Conservation (phyloP, 2,329 filamentous ascomycete species). For the Didymella keratinophila region DNA sequence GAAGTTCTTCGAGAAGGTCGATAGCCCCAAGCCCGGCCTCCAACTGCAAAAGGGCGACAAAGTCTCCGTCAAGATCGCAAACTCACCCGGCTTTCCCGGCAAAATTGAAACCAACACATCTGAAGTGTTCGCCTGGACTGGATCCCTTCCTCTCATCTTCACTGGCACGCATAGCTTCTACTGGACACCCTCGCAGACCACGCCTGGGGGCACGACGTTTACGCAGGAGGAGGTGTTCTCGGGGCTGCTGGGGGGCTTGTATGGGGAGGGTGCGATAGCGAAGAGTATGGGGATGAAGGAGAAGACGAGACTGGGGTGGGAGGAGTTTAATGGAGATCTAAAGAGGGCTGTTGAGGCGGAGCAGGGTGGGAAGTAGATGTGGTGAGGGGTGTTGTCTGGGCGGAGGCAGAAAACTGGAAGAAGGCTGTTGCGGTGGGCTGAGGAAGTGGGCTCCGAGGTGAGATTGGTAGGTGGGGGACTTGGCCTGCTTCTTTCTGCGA, state of each 20-base stretch:
- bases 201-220: slow-evolving; percentile 28
- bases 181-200: slow-evolving; percentile 20
- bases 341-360: slow-evolving; percentile 8
- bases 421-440: too few species aligned
- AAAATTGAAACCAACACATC: slow-evolving; percentile 23
- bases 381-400: too few species aligned
- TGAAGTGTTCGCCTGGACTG: slow-evolving; percentile 22
- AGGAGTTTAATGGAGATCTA: slow-evolving; percentile 10
- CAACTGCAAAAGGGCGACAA: not conserved
- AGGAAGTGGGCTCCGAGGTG: too few species aligned
- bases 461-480: too few species aligned
- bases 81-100: not conserved
- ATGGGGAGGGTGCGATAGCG: slow-evolving; percentile 9
- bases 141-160: slow-evolving; percentile 26
- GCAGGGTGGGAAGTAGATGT: too few species aligned
- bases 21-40: not conserved
- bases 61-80: not conserved
- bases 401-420: too few species aligned
- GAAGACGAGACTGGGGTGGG: slow-evolving; percentile 23
- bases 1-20: not conserved
- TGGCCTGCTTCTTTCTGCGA: too few species aligned
- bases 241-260: slow-evolving; percentile 24
- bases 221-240: slow-evolving; percentile 30
- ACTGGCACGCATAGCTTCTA: slow-evolving; percentile 28
- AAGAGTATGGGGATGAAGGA: slow-evolving; percentile 15